Base-by-base conservation (phyloP, 2,329 filamentous ascomycete species). In the Nothopassalora personata region DNA sequence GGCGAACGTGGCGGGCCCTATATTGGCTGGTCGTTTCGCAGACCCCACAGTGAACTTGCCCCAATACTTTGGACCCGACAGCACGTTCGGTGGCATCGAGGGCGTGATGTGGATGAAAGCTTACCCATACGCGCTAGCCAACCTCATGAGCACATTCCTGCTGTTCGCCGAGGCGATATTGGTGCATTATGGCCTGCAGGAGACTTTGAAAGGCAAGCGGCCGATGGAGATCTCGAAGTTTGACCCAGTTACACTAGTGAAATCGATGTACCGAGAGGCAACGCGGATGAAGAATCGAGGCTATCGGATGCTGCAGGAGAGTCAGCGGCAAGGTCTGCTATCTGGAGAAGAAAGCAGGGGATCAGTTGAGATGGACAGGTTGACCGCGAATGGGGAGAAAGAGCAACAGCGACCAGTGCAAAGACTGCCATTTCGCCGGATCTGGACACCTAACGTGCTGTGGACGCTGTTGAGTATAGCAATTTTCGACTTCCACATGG, bases 401-500 rank as follows among this genome's bases (percentile, higher is more conserved):
- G 60, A 64, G 47, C 67, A 73, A 54, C 64, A 59, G 65, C 63
- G 73, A 74, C 57, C 76, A 66, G 79, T 71, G 18, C 75, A 75
- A 54, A 73, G 74, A 19, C 70, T 78, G 3, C 68, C 76, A 1
- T 80, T 83, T 68, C 71, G 74, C 30, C 74, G 80, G 48, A 81
- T 83, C 39, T 82, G 80, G 75, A 82, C 78, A 0, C 70, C 73
- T 8, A 84, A 84, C 60, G 78, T 84, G 28, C 67, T 83, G n/a
- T 74, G 80, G 63, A 83, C 80, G 0, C 71, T 91, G 3, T 69
- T 88, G 51, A 82, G 81, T 28, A 85, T 87, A 63, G 86, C 86
- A 33, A 82, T 90, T 52, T 85, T 89, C 66, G 86, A 88, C 63
- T 85, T 90, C 68, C 87, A 90, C 74, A 80, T 90, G 67, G 87